Percentiles rank a stretch among this genome's conserved stretches.
Evolutionary conservation across 805 yeast species (phyloP).

Genomic region (Candida coquimbonensis): DNA sequence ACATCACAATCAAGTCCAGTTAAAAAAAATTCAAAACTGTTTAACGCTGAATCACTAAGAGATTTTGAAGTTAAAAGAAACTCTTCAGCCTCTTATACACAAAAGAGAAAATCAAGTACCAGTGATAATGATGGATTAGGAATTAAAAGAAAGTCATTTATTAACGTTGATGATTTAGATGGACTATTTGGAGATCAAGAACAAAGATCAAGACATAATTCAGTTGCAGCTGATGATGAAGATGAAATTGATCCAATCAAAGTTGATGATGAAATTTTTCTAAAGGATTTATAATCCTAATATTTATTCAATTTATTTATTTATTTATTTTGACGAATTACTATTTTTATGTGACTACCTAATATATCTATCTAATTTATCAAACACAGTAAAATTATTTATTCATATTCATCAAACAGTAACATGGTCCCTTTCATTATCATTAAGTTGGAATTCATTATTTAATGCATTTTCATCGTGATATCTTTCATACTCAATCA

Average conservation of each 20-base stretch:
- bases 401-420: not conserved
- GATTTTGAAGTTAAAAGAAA: not conserved
- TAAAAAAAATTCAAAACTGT: not conserved
- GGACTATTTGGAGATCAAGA: constrained; percentile 13
- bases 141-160: not conserved
- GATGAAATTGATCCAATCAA: constrained; percentile 14
- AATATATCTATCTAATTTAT: not conserved
- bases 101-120: not conserved
- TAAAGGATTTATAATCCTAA: not conserved
- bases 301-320: not conserved
- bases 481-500: constrained; percentile 4
- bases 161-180: constrained; percentile 18
- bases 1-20: constrained; percentile 5
- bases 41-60: not conserved
- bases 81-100: not conserved
- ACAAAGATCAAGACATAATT: not conserved
- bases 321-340: not conserved
- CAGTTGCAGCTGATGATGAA: constrained; percentile 5
- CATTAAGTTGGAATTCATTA: not conserved
- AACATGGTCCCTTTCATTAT: not conserved
- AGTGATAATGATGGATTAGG: too few species aligned
- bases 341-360: not conserved
- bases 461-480: not conserved
- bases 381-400: not conserved
- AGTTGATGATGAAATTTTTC: constrained; percentile 10